These are phyloP conservation scores for Populus tremula DNA, from an alignment of 345 rosid genomes.

Conservation along the genomic window DNA sequence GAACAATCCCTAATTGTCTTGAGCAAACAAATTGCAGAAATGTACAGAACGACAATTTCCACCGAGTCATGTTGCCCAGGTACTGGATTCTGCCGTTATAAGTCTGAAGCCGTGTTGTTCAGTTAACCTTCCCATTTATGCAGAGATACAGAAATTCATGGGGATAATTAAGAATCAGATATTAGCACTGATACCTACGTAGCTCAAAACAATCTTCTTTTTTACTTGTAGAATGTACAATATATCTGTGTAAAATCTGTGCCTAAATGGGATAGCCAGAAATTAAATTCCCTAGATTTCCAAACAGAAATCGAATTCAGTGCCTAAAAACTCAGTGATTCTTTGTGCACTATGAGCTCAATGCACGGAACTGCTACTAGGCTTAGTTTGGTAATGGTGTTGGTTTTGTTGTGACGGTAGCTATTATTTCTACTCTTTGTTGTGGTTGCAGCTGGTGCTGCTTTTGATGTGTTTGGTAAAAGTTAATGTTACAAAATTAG, in stretches of 20 bases:
- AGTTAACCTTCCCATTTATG: constrained; percentile 68
- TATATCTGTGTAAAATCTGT: not conserved
- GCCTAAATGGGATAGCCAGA: not conserved
- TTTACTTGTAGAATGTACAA: not conserved
- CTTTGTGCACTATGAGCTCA: no score
- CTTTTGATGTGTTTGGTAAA: no score
- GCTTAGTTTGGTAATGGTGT: no score
- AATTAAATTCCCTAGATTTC: not conserved
- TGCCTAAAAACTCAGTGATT: no score
- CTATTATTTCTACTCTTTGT: no score
- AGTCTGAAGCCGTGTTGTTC: constrained; percentile 76
- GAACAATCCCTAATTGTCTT: not conserved
- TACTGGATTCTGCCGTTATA: constrained; percentile 67
- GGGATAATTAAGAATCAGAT: constrained; percentile 69
- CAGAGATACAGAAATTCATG: constrained; percentile 88
- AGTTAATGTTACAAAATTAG: no score
- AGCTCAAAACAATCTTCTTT: not conserved
- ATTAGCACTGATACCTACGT: constrained; percentile 33
- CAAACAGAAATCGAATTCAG: no score
- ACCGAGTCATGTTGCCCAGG: constrained; percentile 72
- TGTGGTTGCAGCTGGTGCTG: no score
- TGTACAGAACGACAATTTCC: constrained; percentile 85
- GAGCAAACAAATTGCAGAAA: constrained; percentile 48
- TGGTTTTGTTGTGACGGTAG: no score
- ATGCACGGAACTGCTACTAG: no score